A percentile compares a stretch with the other conserved stretches of the same genome.
Evolutionary conservation across 2,329 filamentous ascomycete species (phyloP).

Genomic region (Stagonosporopsis vannaccii): DNA sequence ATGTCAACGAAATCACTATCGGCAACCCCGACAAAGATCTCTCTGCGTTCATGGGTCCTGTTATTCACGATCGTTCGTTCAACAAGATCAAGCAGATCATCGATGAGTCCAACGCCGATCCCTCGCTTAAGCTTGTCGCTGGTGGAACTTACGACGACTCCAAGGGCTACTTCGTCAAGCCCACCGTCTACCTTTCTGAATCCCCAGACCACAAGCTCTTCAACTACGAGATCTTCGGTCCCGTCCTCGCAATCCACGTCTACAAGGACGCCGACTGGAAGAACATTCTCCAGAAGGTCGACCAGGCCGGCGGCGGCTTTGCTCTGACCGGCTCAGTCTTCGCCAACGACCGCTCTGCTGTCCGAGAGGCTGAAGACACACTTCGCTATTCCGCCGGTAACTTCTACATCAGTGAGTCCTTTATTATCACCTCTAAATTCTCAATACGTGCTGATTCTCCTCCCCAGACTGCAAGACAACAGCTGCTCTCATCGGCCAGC

Average conservation of each 20-base stretch:
- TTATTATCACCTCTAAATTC: fast-evolving
- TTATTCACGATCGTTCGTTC: slow-evolving; percentile 81
- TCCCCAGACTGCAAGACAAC: slow-evolving; percentile 38
- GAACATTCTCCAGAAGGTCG: slow-evolving; percentile 64
- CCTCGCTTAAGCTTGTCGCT: slow-evolving; percentile 71
- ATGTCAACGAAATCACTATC: slow-evolving; percentile 72
- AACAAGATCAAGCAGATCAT: slow-evolving; percentile 78
- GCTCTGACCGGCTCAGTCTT: slow-evolving; percentile 79
- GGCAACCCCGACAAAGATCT: slow-evolving; percentile 70
- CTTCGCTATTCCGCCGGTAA: slow-evolving; percentile 78
- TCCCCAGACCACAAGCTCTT: slow-evolving; percentile 77
- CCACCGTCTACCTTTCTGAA: slow-evolving; percentile 77
- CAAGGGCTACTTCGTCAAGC: slow-evolving; percentile 81
- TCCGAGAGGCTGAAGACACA: slow-evolving; percentile 72
- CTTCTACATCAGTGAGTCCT: slow-evolving; percentile 72
- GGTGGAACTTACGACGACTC: slow-evolving; percentile 79
- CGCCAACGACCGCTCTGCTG: slow-evolving; percentile 68
- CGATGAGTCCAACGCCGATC: slow-evolving; percentile 75
- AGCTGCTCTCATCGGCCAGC: slow-evolving; percentile 54
- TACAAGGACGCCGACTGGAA: slow-evolving; percentile 71
- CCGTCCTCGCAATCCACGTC: slow-evolving; percentile 75
- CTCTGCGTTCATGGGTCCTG: slow-evolving; percentile 81
- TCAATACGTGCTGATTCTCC: slow-evolving; percentile 9
- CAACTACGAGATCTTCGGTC: slow-evolving; percentile 80
- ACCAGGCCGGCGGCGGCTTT: slow-evolving; percentile 72